phyloP scores from a whole-genome alignment of 164 flowering plant genomes.

The Aristolochia californica region DNA sequence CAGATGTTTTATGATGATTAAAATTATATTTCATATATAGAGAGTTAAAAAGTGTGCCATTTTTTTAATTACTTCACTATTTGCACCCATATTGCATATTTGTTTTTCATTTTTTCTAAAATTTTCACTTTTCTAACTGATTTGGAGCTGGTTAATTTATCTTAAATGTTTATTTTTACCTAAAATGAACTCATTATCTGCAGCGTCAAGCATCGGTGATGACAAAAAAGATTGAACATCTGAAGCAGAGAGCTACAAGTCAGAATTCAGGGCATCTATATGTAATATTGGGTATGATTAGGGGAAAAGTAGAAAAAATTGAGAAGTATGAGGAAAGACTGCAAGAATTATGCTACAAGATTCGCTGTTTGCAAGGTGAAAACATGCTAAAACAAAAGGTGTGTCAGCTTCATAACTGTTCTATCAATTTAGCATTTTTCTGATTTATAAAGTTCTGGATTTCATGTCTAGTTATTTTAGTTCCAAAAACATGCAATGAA shows the following conservation, averaged over 20 bases:
- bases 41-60: background rate
- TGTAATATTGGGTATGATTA: constrained; percentile 15
- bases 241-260: constrained; percentile 18
- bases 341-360: constrained; percentile 33
- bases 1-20: background rate
- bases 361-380: constrained; percentile 34
- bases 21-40: no score
- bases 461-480: background rate
- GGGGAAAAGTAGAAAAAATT: constrained; percentile 17
- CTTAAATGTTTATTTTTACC: background rate
- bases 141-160: background rate
- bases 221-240: constrained; percentile 32
- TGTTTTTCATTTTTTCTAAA: background rate
- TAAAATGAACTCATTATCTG: constrained; percentile 10
- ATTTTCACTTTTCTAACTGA: background rate
- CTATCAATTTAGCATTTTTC: background rate
- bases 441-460: background rate
- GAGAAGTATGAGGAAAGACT: constrained; percentile 39
- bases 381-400: constrained; percentile 45
- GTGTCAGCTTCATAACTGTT: constrained; percentile 1
- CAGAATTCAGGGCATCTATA: constrained; percentile 15
- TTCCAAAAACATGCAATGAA: background rate
- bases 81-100: background rate
- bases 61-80: background rate
- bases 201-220: constrained; percentile 38